Percentiles rank a stretch among this genome's conserved stretches.
Conservation (phyloP, 2,329 filamentous ascomycete genomes). For the Didymella sp. region DNA sequence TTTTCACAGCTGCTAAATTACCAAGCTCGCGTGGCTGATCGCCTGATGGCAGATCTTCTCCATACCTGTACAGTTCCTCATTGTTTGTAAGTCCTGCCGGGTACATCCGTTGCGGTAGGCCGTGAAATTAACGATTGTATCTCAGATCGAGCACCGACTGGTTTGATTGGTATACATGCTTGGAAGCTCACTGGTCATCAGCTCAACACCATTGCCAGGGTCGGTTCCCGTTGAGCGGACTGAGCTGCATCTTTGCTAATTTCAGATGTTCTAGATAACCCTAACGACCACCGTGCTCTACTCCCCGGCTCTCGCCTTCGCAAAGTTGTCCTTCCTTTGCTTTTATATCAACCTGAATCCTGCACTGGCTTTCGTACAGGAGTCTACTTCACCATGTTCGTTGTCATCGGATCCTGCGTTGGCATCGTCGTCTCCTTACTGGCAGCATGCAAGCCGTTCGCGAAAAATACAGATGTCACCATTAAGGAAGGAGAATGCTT, state of each 20-base stretch:
- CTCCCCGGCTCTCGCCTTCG: slow-evolving; percentile 22
- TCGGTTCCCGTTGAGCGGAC: not conserved
- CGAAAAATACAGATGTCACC: slow-evolving; percentile 26
- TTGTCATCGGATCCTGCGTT: slow-evolving; percentile 26
- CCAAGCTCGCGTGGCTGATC: not conserved
- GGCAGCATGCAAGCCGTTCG: slow-evolving; percentile 26
- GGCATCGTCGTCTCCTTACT: slow-evolving; percentile 27
- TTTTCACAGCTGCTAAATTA: not conserved
- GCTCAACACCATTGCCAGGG: slow-evolving; percentile 19
- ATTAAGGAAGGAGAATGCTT: slow-evolving; percentile 24
- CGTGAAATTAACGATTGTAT: not conserved
- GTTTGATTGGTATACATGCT: slow-evolving; percentile 23
- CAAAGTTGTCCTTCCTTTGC: slow-evolving; percentile 26
- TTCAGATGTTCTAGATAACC: slow-evolving; percentile 10
- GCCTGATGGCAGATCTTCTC: slow-evolving; percentile 3
- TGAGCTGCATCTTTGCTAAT: not conserved
- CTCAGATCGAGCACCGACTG: slow-evolving; percentile 20
- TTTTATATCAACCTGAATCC: slow-evolving; percentile 22
- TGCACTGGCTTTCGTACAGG: slow-evolving; percentile 9
- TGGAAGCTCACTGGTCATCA: slow-evolving; percentile 25
- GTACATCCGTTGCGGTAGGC: too few relatives aligned
- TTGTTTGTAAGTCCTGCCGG: slow-evolving; percentile 15
- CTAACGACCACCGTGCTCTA: slow-evolving; percentile 24
- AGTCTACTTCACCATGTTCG: slow-evolving; percentile 25
- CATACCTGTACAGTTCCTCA: slow-evolving; percentile 19